Conservation (phyloP, 768 basidiomycete genomes). For the Gautieria morchelliformis region DNA sequence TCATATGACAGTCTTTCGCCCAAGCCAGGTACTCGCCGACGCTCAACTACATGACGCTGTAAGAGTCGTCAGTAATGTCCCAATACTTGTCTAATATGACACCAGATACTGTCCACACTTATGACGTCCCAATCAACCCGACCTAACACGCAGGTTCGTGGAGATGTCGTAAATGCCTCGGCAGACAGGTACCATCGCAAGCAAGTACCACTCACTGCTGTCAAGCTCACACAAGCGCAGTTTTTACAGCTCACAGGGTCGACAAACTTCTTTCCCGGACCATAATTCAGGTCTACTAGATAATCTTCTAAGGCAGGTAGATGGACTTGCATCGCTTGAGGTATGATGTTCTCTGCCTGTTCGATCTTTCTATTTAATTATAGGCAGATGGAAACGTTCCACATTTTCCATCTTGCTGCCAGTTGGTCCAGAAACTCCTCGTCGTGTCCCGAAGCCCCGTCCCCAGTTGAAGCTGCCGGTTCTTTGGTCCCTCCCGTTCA, state of each 20-base stretch:
- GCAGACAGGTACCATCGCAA: constrained; percentile 54
- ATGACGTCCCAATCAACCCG: constrained; percentile 33
- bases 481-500: constrained; percentile 11
- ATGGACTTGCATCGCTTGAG: constrained; percentile 60
- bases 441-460: constrained; percentile 12
- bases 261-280: constrained; percentile 74
- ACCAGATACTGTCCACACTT: constrained; percentile 25
- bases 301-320: constrained; percentile 37
- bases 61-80: constrained; percentile 12
- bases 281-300: constrained; percentile 57
- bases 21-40: constrained; percentile 52
- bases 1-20: constrained; percentile 5
- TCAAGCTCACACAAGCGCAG: constrained; percentile 25
- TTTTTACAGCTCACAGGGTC: constrained; percentile 82
- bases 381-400: constrained; percentile 78
- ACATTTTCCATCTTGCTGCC: constrained; percentile 68
- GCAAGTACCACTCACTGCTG: neutral
- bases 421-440: constrained; percentile 40
- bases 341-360: constrained; percentile 24
- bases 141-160: constrained; percentile 23
- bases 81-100: neutral
- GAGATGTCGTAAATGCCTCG: constrained; percentile 56
- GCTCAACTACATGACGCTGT: constrained; percentile 41
- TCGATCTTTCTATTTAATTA: neutral
- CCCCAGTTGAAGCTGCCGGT: constrained; percentile 20